These are phyloP conservation scores for Penicillium lagena DNA, from an alignment of 495 filamentous ascomycete species.

Conservation along the genomic window DNA sequence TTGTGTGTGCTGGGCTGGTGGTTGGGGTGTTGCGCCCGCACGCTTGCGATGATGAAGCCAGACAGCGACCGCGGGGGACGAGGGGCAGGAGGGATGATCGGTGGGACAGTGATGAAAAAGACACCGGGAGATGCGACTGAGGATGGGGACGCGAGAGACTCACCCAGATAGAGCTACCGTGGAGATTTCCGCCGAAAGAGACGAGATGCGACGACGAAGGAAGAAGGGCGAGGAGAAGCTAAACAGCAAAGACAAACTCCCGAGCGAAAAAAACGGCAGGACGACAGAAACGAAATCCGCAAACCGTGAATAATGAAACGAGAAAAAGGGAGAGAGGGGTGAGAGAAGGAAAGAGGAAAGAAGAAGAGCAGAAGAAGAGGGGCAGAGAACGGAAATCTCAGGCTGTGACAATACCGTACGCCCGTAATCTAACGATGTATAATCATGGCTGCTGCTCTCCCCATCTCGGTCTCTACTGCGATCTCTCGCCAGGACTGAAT, in stretches of 20 bases:
- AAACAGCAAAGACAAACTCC: slow-evolving; percentile 23
- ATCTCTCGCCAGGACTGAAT: too few relatives aligned
- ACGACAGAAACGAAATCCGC: slow-evolving; percentile 22
- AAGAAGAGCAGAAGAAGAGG: slow-evolving; percentile 25
- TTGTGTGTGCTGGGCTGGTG: too few relatives aligned
- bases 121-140: neutral
- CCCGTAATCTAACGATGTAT: neutral
- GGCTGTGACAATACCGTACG: slow-evolving; percentile 1
- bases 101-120: slow-evolving; percentile 11
- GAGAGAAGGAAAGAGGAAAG: slow-evolving; percentile 29
- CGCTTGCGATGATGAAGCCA: too few relatives aligned
- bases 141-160: slow-evolving; percentile 7
- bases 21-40: too few relatives aligned
- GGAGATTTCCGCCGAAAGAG: slow-evolving; percentile 6
- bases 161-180: slow-evolving; percentile 13
- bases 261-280: slow-evolving; percentile 10
- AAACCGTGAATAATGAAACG: slow-evolving; percentile 15
- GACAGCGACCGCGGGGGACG: neutral
- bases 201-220: slow-evolving; percentile 21
- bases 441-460: too few relatives aligned
- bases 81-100: neutral
- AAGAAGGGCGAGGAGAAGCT: slow-evolving; percentile 14
- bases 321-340: slow-evolving; percentile 31
- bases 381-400: too few relatives aligned
- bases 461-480: too few relatives aligned